Evolutionary conservation across 148 eudicot genomes (phyloP).

Genomic region (Spergularia marina): DNA sequence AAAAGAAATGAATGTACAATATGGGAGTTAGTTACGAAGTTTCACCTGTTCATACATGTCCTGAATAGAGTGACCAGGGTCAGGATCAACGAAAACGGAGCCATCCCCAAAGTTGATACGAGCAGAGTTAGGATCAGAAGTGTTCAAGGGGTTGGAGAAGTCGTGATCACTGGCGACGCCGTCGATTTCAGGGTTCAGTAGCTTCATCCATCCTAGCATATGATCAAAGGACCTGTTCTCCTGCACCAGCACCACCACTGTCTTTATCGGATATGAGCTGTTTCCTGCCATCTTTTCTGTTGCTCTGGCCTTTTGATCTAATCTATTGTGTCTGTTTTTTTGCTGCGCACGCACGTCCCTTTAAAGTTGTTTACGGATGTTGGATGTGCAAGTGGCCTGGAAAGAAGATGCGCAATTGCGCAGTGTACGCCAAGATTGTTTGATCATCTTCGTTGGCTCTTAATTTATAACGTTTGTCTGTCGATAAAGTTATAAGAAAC

Average conservation of each 20-base stretch:
- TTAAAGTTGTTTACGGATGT: too few species aligned
- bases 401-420: too few species aligned
- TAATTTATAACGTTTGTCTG: too few species aligned
- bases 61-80: slow-evolving; percentile 74
- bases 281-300: too few species aligned
- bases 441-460: too few species aligned
- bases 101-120: slow-evolving; percentile 39
- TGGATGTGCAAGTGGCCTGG: too few species aligned
- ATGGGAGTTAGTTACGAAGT: too few species aligned
- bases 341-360: too few species aligned
- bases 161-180: slow-evolving; percentile 46
- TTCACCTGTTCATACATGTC: slow-evolving; percentile 60
- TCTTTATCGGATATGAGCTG: slow-evolving; percentile 45
- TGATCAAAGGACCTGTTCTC: slow-evolving; percentile 79
- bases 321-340: too few species aligned
- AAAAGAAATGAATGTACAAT: background rate
- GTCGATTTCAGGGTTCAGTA: slow-evolving; percentile 56
- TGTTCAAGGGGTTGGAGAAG: slow-evolving; percentile 49
- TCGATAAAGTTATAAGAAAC: too few species aligned
- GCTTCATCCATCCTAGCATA: slow-evolving; percentile 75
- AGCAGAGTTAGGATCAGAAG: slow-evolving; percentile 34
- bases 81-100: slow-evolving; percentile 53
- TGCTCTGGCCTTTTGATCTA: too few species aligned
- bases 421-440: too few species aligned
- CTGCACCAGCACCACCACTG: slow-evolving; percentile 62